Evolutionary conservation across 2,329 filamentous ascomycete genomes (phyloP).

Genomic region (Fusarium sarcochroum): DNA sequence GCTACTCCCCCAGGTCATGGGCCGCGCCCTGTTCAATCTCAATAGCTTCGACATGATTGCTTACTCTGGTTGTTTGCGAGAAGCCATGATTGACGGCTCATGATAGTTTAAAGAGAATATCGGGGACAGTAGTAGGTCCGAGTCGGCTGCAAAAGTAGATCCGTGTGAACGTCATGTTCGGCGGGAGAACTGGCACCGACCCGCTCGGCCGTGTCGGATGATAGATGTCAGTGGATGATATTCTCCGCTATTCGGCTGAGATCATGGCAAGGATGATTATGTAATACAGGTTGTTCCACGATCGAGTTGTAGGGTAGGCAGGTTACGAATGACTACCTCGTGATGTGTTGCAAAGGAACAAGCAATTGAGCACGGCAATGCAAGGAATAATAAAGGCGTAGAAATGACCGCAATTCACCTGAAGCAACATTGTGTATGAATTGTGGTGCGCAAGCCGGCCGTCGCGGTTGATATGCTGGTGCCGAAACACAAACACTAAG

Average conservation of each 20-base stretch:
- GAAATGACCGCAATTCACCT: no score
- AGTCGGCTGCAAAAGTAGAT: constrained; percentile 32
- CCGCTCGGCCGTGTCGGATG: constrained; percentile 17
- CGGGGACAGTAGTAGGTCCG: constrained; percentile 34
- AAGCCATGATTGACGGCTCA: constrained; percentile 25
- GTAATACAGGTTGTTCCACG: neutral
- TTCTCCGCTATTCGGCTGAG: neutral
- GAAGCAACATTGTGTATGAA: no score
- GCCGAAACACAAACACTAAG: no score
- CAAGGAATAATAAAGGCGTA: no score
- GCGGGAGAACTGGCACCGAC: constrained; percentile 36
- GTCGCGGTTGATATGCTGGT: no score
- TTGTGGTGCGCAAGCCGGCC: no score
- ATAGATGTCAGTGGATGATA: neutral
- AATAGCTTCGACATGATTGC: constrained; percentile 34
- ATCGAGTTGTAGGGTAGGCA: neutral
- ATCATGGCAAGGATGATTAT: neutral
- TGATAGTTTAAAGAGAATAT: constrained; percentile 42
- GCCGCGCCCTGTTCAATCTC: constrained; percentile 20
- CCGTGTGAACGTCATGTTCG: constrained; percentile 41
- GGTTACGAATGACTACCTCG: no score
- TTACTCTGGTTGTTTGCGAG: constrained; percentile 1
- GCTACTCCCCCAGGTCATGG: constrained; percentile 43
- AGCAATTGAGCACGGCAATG: no score
- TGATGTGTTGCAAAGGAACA: no score